These are phyloP conservation scores for Tetracladium marchalianum DNA, from an alignment of 495 filamentous ascomycete species.

Conservation along the genomic window DNA sequence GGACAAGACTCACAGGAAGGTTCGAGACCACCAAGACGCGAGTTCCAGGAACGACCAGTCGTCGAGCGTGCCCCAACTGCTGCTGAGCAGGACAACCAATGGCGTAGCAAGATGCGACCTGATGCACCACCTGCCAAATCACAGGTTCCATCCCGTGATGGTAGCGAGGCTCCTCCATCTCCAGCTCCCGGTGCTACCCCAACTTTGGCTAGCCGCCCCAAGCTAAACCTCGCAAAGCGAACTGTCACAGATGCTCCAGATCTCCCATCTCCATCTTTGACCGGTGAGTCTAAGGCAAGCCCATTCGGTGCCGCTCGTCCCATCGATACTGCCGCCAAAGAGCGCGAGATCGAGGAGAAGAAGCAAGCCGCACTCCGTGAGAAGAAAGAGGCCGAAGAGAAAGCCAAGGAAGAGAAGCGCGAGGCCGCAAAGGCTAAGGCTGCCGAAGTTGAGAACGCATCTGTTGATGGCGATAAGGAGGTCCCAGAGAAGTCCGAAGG, in stretches of 20 bases:
- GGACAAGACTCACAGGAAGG: conserved; percentile 46
- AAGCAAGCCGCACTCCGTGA: conserved; percentile 59
- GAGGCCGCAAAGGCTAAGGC: conserved; percentile 49
- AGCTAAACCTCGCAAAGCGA: conserved; percentile 76
- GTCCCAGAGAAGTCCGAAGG: conserved; percentile 60
- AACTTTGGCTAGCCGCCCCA: conserved; percentile 54
- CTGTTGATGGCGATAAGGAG: conserved; percentile 35
- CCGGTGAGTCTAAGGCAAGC: conserved; percentile 66
- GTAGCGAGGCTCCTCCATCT: conserved; percentile 45
- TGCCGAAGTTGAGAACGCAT: conserved; percentile 35
- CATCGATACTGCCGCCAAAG: conserved; percentile 79
- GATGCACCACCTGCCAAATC: conserved; percentile 42
- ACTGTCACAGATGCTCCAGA: conserved; percentile 67
- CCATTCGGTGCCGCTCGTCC: conserved; percentile 87
- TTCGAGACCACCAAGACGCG: conserved; percentile 70
- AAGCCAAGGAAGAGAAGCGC: conserved; percentile 64
- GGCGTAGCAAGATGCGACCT: conserved; percentile 74
- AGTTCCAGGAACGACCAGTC: conserved; percentile 60
- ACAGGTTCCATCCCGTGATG: conserved; percentile 20
- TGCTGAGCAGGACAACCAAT: conserved; percentile 78
- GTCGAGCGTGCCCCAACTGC: conserved; percentile 67
- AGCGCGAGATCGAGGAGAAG: conserved; percentile 85
- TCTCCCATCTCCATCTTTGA: conserved; percentile 34
- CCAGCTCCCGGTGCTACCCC: conserved; percentile 40
- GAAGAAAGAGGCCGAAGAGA: conserved; percentile 85